phyloP scores from a whole-genome alignment of 495 filamentous ascomycete species.

The Pseudomonodictys pantanalensis region DNA sequence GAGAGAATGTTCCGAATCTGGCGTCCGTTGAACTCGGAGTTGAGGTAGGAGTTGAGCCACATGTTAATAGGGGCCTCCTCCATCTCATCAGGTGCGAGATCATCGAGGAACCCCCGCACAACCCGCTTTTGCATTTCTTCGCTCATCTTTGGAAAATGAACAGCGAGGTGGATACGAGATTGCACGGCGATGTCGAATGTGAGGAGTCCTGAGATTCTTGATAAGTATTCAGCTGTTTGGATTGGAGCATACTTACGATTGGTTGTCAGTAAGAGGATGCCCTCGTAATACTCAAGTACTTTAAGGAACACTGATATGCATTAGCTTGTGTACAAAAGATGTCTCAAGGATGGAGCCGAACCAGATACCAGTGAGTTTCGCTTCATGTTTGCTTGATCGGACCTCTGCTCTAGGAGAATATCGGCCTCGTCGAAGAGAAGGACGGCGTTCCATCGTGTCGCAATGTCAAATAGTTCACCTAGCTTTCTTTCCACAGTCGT shows the following conservation, averaged over 20 bases:
- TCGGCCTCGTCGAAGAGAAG: slow-evolving; percentile 12
- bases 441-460: slow-evolving; percentile 6
- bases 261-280: slow-evolving; percentile 17
- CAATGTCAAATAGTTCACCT: slow-evolving; percentile 5
- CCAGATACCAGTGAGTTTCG: slow-evolving; percentile 5
- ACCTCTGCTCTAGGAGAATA: slow-evolving; percentile 1
- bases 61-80: neutral
- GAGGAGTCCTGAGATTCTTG: neutral
- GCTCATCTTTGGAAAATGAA: neutral
- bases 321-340: neutral
- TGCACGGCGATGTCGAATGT: slow-evolving; percentile 19
- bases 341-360: neutral
- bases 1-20: neutral
- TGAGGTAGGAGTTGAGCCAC: neutral
- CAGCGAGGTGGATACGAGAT: slow-evolving; percentile 13
- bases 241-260: neutral
- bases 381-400: neutral
- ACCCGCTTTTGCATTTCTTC: neutral
- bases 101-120: neutral
- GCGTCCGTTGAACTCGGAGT: neutral
- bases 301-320: neutral
- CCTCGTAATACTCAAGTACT: slow-evolving; percentile 14
- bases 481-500: slow-evolving; percentile 7
- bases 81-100: neutral
- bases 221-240: neutral